phyloP scores from a whole-genome alignment of 768 basidiomycete species.

The Porpolomopsis calyptriformis region DNA sequence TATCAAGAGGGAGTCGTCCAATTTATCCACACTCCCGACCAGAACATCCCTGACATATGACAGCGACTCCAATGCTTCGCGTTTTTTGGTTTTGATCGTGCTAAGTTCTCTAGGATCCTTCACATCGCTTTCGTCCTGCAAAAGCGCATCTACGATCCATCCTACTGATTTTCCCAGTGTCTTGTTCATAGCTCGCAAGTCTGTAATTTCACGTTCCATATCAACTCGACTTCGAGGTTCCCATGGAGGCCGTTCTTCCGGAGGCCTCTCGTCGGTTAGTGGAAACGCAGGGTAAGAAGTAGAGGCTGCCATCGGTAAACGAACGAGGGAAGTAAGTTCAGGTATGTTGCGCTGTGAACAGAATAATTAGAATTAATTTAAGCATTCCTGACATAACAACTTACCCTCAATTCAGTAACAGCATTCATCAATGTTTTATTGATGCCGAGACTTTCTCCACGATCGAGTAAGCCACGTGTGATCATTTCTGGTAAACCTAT shows the following conservation, averaged over 20 bases:
- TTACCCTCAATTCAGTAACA: slow-evolving; percentile 65
- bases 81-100: slow-evolving; percentile 28
- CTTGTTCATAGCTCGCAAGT: slow-evolving; percentile 47
- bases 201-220: slow-evolving; percentile 51
- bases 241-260: slow-evolving; percentile 55
- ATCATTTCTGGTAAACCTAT: slow-evolving; percentile 62
- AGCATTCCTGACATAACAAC: slow-evolving; percentile 11
- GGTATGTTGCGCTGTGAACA: slow-evolving; percentile 66
- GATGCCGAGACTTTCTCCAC: slow-evolving; percentile 71
- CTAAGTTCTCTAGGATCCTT: slow-evolving; percentile 28
- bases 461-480: slow-evolving; percentile 61
- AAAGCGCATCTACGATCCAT: slow-evolving; percentile 65
- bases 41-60: slow-evolving; percentile 71
- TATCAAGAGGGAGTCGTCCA: slow-evolving; percentile 61
- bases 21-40: slow-evolving; percentile 35
- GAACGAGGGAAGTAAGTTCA: slow-evolving; percentile 63
- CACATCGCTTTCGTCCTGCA: slow-evolving; percentile 42
- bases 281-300: slow-evolving; percentile 44
- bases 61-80: slow-evolving; percentile 65
- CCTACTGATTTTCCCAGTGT: slow-evolving; percentile 57
- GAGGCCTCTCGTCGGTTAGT: slow-evolving; percentile 45
- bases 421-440: slow-evolving; percentile 77
- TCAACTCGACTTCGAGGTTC: slow-evolving; percentile 61
- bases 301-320: slow-evolving; percentile 32
- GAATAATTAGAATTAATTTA: slow-evolving; percentile 9